phyloP scores from a whole-genome alignment of 768 basidiomycete species.

The Ephemerocybe angulata region DNA sequence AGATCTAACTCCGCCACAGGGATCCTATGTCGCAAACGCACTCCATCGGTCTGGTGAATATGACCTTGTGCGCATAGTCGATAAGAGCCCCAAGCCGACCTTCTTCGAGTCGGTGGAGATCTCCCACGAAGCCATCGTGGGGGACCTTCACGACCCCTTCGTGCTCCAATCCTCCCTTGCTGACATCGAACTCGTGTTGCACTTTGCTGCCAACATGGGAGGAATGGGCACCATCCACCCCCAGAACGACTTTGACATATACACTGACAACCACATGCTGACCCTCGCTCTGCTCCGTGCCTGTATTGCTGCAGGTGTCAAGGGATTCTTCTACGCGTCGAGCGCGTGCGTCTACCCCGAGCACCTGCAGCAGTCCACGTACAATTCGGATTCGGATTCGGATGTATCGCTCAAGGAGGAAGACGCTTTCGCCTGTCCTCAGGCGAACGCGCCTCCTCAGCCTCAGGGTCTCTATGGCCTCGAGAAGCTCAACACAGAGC shows the following conservation, averaged over 20 bases:
- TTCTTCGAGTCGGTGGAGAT: conserved; percentile 15
- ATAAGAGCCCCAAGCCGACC: conserved; percentile 27
- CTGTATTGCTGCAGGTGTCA: conserved; percentile 33
- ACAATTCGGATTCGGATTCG: background rate
- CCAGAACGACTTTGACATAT: conserved; percentile 47
- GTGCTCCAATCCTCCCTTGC: conserved; percentile 35
- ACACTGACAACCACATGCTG: conserved; percentile 47
- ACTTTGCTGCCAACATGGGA: conserved; percentile 62
- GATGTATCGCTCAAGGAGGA: conserved; percentile 41
- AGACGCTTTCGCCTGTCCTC: conserved; percentile 36
- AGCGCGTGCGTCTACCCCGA: conserved; percentile 59
- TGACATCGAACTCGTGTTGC: conserved; percentile 45
- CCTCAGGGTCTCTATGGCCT: conserved; percentile 59
- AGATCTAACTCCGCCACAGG: conserved; percentile 29
- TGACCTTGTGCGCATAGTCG: conserved; percentile 39
- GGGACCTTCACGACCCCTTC: conserved; percentile 42
- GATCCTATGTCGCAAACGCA: conserved; percentile 45
- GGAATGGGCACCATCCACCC: conserved; percentile 62
- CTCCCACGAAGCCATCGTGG: conserved; percentile 36
- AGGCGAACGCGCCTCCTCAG: conserved; percentile 22
- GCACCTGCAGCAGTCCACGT: conserved; percentile 30
- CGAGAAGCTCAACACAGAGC: conserved; percentile 52
- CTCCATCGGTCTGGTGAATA: conserved; percentile 28
- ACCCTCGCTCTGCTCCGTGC: conserved; percentile 45
- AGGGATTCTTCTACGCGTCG: conserved; percentile 51